These are phyloP conservation scores for Malania oleifera DNA, from an alignment of 164 flowering plant species.

Conservation along the genomic window DNA sequence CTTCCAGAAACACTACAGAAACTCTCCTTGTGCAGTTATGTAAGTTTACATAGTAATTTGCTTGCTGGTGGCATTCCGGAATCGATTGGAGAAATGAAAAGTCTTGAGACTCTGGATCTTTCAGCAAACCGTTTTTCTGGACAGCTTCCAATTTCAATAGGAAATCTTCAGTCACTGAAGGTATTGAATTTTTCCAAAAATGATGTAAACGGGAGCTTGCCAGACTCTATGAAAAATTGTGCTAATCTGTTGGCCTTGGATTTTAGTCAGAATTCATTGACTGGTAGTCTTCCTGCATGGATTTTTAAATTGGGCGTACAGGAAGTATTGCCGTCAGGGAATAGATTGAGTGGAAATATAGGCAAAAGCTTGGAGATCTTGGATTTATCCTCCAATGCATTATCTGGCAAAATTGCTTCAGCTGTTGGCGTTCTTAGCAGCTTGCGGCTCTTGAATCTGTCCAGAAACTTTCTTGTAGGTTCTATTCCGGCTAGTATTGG, in stretches of 20 bases:
- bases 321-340: conserved; percentile 24
- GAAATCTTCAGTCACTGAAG: conserved; percentile 50
- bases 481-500: conserved; percentile 66
- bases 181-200: conserved; percentile 55
- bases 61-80: conserved; percentile 57
- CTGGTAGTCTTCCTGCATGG: conserved; percentile 66
- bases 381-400: conserved; percentile 62
- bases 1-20: conserved; percentile 65
- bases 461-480: conserved; percentile 60
- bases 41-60: conserved; percentile 49
- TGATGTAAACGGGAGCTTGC: conserved; percentile 55
- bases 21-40: conserved; percentile 47
- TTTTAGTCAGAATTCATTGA: conserved; percentile 55
- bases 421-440: conserved; percentile 43
- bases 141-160: conserved; percentile 50
- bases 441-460: conserved; percentile 58
- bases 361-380: conserved; percentile 35
- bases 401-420: conserved; percentile 56
- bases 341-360: conserved; percentile 31
- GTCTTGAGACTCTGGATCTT: conserved; percentile 71
- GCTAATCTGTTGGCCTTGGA: conserved; percentile 45
- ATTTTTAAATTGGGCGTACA: conserved; percentile 39
- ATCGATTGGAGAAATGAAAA: conserved; percentile 73
- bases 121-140: conserved; percentile 75
- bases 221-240: conserved; percentile 54